Evolutionary conservation across 2,329 filamentous ascomycete genomes (phyloP).

Genomic region (Talaromyces sp.): DNA sequence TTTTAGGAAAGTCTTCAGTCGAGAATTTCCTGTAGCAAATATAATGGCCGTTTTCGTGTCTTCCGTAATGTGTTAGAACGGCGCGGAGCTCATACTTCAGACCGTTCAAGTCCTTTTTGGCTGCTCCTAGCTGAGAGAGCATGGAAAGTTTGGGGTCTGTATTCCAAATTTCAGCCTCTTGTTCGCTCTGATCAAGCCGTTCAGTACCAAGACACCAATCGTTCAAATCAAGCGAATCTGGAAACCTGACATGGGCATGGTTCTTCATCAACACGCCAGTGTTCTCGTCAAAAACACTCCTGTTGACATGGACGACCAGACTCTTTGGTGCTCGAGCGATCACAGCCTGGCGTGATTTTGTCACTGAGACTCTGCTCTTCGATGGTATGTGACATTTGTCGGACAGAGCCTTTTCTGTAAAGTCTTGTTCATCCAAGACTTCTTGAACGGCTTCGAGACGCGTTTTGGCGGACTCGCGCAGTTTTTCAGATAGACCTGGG

Average conservation of each 20-base stretch:
- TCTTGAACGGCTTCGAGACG: constrained; percentile 63
- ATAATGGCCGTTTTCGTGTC: constrained; percentile 94
- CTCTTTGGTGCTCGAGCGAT: constrained; percentile 77
- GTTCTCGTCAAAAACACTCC: constrained; percentile 81
- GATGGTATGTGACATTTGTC: constrained; percentile 62
- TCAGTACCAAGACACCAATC: constrained; percentile 75
- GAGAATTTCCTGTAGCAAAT: constrained; percentile 78
- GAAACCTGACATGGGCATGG: constrained; percentile 71
- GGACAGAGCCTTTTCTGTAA: constrained; percentile 62
- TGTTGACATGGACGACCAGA: constrained; percentile 81
- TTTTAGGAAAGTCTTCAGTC: constrained; percentile 27
- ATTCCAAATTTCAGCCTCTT: constrained; percentile 61
- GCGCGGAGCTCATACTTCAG: constrained; percentile 70
- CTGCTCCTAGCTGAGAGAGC: constrained; percentile 58
- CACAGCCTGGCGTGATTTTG: constrained; percentile 85
- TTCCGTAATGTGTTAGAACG: constrained; percentile 81
- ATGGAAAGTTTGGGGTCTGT: constrained; percentile 66
- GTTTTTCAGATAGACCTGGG: constrained; percentile 26
- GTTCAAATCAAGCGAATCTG: constrained; percentile 66
- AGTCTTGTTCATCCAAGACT: constrained; percentile 74
- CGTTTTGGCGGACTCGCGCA: constrained; percentile 38
- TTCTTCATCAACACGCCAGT: constrained; percentile 83
- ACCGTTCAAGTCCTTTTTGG: constrained; percentile 41
- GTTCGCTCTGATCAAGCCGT: constrained; percentile 23
- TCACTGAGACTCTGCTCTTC: constrained; percentile 66